Evolutionary conservation across 495 filamentous ascomycete species (phyloP).

Genomic region (Penicillium pancosmium): DNA sequence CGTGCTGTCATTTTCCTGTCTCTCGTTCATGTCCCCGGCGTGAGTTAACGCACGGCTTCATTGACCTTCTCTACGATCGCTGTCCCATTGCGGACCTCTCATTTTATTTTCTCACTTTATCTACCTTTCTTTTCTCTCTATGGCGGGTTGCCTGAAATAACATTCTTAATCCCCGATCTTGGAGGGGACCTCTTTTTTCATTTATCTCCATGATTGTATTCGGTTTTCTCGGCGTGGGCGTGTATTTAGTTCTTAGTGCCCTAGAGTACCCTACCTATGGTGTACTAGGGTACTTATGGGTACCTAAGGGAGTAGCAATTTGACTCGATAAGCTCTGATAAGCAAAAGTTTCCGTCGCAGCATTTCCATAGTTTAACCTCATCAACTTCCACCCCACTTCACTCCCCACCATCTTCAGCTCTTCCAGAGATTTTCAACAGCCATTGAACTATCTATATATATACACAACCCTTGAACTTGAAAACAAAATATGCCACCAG

Average conservation of each 20-base stretch:
- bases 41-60: conserved; percentile 31
- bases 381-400: conserved; percentile 10
- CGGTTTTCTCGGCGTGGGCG: conserved; percentile 13
- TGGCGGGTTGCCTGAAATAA: conserved; percentile 20
- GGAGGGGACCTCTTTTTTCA: conserved; percentile 21
- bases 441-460: background rate
- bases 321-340: conserved; percentile 20
- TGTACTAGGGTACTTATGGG: background rate
- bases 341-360: conserved; percentile 9
- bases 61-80: conserved; percentile 36
- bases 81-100: conserved; percentile 22
- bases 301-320: conserved; percentile 14
- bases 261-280: too few relatives aligned
- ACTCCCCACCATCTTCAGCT: too few relatives aligned
- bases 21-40: conserved; percentile 42
- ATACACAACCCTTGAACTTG: background rate
- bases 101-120: conserved; percentile 15
- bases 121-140: conserved; percentile 13
- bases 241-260: conserved; percentile 10
- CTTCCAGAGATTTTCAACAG: too few relatives aligned
- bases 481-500: background rate
- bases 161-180: conserved; percentile 30
- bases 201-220: conserved; percentile 23
- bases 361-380: background rate
- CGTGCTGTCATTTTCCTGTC: conserved; percentile 39